Evolutionary conservation across 2,329 filamentous ascomycete species (phyloP), one percentile per base, ranked within the genome.

Genomic region (Alternaria triticimaculans): DNA sequence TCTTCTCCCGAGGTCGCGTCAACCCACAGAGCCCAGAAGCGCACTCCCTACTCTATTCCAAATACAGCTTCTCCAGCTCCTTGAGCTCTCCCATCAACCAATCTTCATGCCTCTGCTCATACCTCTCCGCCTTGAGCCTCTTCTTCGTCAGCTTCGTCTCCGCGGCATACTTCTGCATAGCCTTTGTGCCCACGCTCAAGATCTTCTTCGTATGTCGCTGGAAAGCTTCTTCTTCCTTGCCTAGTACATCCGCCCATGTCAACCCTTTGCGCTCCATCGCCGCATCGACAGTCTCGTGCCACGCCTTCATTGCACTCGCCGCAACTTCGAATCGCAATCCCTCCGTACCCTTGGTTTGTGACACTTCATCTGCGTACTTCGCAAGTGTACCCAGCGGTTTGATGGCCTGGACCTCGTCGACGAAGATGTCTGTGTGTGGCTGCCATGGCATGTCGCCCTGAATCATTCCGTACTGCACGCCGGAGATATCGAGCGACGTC

Each of bases 101-200:
- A 4, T 64, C 54, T 43, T 33, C 15, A 26, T 64, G 58, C 20
- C 62, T 57, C 28, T 44, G 43, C 15, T 64, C 62, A 41, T 58
- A 64, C 33, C 58, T 33, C 44, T 64, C 62, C 11, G 58, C 58
- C 41, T 53, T 62, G 11, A 12, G 20, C 30, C 62, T 58, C 54
- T 49, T 58, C 43, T 58, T 58, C 9, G 26, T 45, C 58, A 64
- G 41, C 37, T 58, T 48, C 20, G 25, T 28, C 12, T n/a, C 21
- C 25, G 45, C 18, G 3, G 50, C 49, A 59, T 45, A 65, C 23
- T 28, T 33, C 25, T 56, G 44, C n/a, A 65, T 57, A 18, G 58
- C 63, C 18, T 25, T 37, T 14, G n/a, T 59, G 11, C 59, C 58
- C 21, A 37, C 25, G 8, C 21, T 45, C 6, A 62, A 28, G 5